Conservation (phyloP, 805 yeast species). For the Isabelozyma pseudorhagii region DNA sequence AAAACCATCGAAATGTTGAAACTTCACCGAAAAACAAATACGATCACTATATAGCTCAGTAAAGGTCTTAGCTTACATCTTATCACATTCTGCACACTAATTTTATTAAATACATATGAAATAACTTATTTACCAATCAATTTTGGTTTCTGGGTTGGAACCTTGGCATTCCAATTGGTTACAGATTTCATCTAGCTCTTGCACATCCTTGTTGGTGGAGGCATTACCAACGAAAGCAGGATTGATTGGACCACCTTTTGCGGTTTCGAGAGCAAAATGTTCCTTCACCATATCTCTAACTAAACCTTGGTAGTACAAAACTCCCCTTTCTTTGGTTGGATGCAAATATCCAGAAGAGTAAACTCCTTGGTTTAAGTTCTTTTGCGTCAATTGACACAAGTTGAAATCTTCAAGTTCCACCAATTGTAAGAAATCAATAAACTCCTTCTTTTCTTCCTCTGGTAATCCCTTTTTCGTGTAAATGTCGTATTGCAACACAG, state of each 20-base stretch:
- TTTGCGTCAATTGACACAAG: constrained; percentile 57
- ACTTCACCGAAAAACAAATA: too few relatives aligned
- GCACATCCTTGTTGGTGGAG: constrained; percentile 38
- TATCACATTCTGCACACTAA: neutral
- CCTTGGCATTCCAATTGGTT: constrained; percentile 49
- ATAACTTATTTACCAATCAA: neutral
- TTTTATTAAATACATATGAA: neutral
- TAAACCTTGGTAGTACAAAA: constrained; percentile 51
- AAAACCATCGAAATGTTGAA: neutral
- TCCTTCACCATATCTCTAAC: constrained; percentile 57
- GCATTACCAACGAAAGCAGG: constrained; percentile 49
- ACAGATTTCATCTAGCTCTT: constrained; percentile 50
- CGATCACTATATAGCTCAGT: too few relatives aligned
- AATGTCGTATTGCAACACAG: constrained; percentile 58
- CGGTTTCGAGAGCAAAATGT: constrained; percentile 46
- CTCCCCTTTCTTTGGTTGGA: constrained; percentile 59
- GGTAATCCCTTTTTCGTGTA: constrained; percentile 58
- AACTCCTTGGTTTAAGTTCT: constrained; percentile 58
- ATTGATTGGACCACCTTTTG: constrained; percentile 44
- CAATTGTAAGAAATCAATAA: constrained; percentile 59
- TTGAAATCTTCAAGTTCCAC: constrained; percentile 61
- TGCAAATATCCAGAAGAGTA: constrained; percentile 58
- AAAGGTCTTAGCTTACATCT: neutral
- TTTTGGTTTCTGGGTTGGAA: constrained; percentile 15
- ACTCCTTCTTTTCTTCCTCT: constrained; percentile 53